Percentiles rank a stretch among this genome's conserved stretches.
Evolutionary conservation across 495 filamentous ascomycete genomes (phyloP).

Genomic region (Viridothelium virens): DNA sequence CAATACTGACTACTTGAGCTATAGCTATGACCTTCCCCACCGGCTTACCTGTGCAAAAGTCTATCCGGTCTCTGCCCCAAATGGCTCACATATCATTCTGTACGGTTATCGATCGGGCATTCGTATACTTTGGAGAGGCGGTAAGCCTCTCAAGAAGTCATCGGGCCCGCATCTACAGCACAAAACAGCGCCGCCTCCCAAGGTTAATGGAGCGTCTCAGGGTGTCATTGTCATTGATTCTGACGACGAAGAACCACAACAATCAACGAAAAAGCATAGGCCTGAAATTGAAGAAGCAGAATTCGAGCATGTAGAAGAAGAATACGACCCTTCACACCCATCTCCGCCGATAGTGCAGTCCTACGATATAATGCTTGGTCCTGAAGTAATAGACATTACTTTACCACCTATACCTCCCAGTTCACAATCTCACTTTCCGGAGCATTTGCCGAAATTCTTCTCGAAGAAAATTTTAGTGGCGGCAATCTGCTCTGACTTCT

Average conservation of each 20-base stretch:
- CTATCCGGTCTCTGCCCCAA: constrained; percentile 70
- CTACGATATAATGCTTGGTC: constrained; percentile 31
- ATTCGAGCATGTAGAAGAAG: constrained; percentile 53
- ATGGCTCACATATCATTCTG: constrained; percentile 75
- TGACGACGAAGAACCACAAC: constrained; percentile 59
- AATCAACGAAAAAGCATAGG: constrained; percentile 42
- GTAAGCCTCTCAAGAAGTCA: constrained; percentile 51
- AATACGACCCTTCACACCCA: constrained; percentile 48
- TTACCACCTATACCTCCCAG: constrained; percentile 27
- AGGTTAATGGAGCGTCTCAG: constrained; percentile 34
- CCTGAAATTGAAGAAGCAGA: constrained; percentile 25
- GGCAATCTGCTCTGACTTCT: constrained; percentile 61
- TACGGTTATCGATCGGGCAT: constrained; percentile 77
- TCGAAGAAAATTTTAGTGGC: constrained; percentile 60
- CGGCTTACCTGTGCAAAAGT: constrained; percentile 63
- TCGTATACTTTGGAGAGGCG: constrained; percentile 73
- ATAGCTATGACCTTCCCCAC: constrained; percentile 67
- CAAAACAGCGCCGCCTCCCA: constrained; percentile 31
- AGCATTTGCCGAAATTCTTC: constrained; percentile 53
- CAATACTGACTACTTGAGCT: constrained; percentile 14
- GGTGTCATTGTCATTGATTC: constrained; percentile 76
- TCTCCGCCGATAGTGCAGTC: constrained; percentile 37
- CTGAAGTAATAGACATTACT: constrained; percentile 35
- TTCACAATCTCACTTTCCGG: constrained; percentile 23
- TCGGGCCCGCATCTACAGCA: constrained; percentile 21